These are phyloP conservation scores for Endogone sp. DNA, from an alignment of 192 early-diverging fungal genomes.

Conservation along the genomic window DNA sequence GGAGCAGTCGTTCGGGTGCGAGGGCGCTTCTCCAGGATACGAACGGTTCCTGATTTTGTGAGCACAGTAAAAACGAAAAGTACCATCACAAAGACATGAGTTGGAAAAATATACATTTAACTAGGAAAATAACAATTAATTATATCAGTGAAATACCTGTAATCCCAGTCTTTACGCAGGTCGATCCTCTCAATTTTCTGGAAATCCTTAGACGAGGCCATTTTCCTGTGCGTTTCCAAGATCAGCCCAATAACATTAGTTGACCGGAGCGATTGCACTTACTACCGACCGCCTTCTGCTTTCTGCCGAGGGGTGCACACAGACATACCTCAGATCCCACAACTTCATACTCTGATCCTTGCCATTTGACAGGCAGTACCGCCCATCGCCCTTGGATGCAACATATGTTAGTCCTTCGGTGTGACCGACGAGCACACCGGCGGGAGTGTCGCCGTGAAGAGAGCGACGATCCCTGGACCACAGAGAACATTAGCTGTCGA, in stretches of 20 bases:
- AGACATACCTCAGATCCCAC: constrained; percentile 48
- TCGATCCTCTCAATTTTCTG: neutral
- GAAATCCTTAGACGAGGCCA: constrained; percentile 8
- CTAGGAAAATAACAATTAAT: neutral
- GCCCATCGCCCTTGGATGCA: constrained; percentile 59
- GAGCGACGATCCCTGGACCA: constrained; percentile 51
- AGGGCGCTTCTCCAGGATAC: constrained; percentile 28
- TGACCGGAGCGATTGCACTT: too few species aligned
- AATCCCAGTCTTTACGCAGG: constrained; percentile 23
- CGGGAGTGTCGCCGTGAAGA: constrained; percentile 35
- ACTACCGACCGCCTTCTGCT: too few species aligned
- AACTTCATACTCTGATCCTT: constrained; percentile 70
- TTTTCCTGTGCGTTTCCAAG: neutral
- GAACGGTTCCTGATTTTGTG: neutral
- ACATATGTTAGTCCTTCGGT: constrained; percentile 70
- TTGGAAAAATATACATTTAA: too few species aligned
- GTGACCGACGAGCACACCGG: constrained; percentile 64
- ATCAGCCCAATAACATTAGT: too few species aligned
- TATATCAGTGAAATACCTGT: constrained; percentile 22
- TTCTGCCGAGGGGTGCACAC: neutral
- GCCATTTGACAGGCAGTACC: constrained; percentile 59
- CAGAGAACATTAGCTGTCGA: neutral
- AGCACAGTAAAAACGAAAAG: too few species aligned
- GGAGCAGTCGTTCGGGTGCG: constrained; percentile 48
- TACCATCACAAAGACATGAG: too few species aligned